A percentile compares a stretch with the other conserved stretches of the same genome.
phyloP scores from a whole-genome alignment of 2,329 filamentous ascomycete genomes.

The Sporothrix curviconia region DNA sequence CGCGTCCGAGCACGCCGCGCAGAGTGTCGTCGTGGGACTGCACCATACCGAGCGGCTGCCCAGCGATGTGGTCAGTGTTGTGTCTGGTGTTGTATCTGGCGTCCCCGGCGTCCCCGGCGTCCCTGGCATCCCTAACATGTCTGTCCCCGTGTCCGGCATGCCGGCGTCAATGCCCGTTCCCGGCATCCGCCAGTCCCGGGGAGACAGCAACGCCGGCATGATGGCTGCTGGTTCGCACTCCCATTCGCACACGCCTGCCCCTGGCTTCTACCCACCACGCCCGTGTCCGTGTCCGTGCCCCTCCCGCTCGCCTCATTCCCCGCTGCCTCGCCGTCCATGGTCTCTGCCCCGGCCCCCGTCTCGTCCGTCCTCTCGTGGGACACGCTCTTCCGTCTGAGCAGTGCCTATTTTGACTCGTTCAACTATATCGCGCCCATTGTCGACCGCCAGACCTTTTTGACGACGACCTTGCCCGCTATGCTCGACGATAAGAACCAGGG shows the following conservation, averaged over 20 bases:
- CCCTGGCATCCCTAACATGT: background rate
- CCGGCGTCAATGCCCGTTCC: too few relatives aligned
- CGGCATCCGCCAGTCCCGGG: too few relatives aligned
- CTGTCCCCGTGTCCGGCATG: too few relatives aligned
- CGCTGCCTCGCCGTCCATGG: background rate
- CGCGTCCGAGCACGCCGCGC: conserved; percentile 32
- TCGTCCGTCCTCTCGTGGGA: conserved; percentile 36
- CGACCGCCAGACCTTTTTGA: conserved; percentile 48
- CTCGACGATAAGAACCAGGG: conserved; percentile 24
- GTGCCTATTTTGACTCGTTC: conserved; percentile 53
- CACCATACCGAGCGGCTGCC: conserved; percentile 22
- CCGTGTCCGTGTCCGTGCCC: too few relatives aligned
- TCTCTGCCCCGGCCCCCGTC: too few relatives aligned
- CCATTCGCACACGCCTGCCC: too few relatives aligned
- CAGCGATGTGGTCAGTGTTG: background rate
- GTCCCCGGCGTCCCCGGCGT: background rate
- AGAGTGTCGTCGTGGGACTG: conserved; percentile 29
- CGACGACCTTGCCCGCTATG: conserved; percentile 39
- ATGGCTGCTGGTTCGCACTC: too few relatives aligned
- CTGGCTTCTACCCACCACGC: too few relatives aligned
- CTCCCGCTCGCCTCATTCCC: too few relatives aligned
- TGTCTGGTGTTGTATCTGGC: too few relatives aligned
- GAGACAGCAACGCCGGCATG: too few relatives aligned
- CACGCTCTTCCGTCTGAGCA: conserved; percentile 43
- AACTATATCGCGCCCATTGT: conserved; percentile 54